Evolutionary conservation across 257 asterid species (phyloP), one percentile per base, ranked within the genome.

Genomic region (Craterostigma plantagineum): DNA sequence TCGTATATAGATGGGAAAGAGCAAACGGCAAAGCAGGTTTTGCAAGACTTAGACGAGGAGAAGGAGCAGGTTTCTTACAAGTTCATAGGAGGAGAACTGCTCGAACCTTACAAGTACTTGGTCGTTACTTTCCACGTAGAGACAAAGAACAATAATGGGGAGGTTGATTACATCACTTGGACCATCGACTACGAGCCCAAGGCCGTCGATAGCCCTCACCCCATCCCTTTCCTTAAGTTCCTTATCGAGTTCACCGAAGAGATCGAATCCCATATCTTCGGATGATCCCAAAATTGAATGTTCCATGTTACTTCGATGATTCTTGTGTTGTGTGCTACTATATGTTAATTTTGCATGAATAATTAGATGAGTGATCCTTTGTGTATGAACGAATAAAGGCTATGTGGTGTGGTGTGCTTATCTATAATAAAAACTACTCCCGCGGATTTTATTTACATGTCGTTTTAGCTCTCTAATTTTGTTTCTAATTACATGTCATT

Each of bases 171-270:
- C 27, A 23, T 42, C 11, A 13, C 46, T n/a, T 58, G 69, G 64
- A 63, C 61, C n/a, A 34, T 63, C 8, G 69, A 58, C 34, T 63
- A 63, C 9, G 61, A 53, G 69, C 43, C 16, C 37, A 18, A 47
- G 0, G 47, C 57, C 11, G 61, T 52, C 11, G 51, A 57, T 13
- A 60, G 45, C 0, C 41, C 7, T 2, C 64, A 63, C 13, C 64
- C 69, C 11, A 52, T 47, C 15, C 15, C 68, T 0, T 11, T 57
- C 30, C 53, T 57, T 33, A 33, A 52, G 34, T 63, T 9, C 46
- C 16, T 43, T 46, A 52, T 63, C 17, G 61, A 42, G 10, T 10
- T 57, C 35, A 52, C 57, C 27, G 49, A 63, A 45, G 64, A 63
- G 14, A 43, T 57, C 14, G 64, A 63, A 46, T n/a, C 46, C 13